Conservation (phyloP, 345 rosid species). For the Populus pruinosa region DNA sequence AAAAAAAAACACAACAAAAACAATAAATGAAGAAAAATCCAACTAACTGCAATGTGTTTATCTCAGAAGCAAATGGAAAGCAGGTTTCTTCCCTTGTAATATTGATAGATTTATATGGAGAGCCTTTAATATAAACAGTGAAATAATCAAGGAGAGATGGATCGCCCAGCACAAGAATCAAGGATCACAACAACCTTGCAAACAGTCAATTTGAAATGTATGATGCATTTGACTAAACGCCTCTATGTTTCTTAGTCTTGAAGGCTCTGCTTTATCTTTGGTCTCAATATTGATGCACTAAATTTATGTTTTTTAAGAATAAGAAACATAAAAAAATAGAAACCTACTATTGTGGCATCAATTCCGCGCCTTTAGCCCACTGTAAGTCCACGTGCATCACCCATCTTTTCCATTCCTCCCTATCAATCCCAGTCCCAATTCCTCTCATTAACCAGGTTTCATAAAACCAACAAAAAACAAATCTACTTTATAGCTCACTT, state of each 20-base stretch:
- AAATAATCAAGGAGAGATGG: neutral
- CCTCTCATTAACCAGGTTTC: slow-evolving; percentile 40
- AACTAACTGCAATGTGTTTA: neutral
- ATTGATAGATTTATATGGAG: neutral
- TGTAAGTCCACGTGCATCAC: slow-evolving; percentile 72
- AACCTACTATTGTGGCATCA: slow-evolving; percentile 72
- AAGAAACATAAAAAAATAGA: slow-evolving; percentile 30
- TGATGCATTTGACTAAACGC: neutral
- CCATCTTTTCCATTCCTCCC: slow-evolving; percentile 88
- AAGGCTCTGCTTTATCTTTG: slow-evolving; percentile 6
- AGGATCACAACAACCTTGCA: neutral
- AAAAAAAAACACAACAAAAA: neutral
- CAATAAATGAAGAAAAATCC: neutral
- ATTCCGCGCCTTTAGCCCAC: slow-evolving; percentile 66
- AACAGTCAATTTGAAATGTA: neutral
- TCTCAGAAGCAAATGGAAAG: neutral
- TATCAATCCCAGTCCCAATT: slow-evolving; percentile 62
- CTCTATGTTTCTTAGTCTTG: neutral
- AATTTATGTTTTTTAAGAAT: slow-evolving; percentile 9
- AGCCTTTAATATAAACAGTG: neutral
- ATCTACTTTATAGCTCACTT: slow-evolving; percentile 6
- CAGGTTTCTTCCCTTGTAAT: neutral
- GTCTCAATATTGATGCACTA: neutral
- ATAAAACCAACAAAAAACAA: slow-evolving; percentile 14
- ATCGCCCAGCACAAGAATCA: neutral